Evolutionary conservation across 192 early-diverging fungal genomes (phyloP), one percentile per base, ranked within the genome.

Genomic region (Coemansia sp.): DNA sequence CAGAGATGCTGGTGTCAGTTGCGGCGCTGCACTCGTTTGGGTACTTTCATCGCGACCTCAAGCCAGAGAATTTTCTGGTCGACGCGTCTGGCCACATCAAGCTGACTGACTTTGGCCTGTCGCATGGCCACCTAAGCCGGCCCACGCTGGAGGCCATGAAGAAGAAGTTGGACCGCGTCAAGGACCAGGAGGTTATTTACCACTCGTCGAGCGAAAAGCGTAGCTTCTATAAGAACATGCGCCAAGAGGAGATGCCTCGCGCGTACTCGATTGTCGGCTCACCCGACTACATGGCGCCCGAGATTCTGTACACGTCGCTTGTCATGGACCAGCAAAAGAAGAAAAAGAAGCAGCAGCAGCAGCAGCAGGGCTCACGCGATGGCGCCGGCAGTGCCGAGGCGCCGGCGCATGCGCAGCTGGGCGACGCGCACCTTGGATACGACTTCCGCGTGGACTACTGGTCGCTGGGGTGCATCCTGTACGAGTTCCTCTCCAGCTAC

Each of bases 211-310:
- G 76, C 59, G 81, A 83, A 24, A 71, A 72, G 18, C 69, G 76
- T 46, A 71, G 72, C 54, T 53, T 76, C 60, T 74, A 68, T 71
- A 68, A 63, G 61, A 58, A 27, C 56, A 69, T 76, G 74, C 70
- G 74, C 81, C 6, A 68, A 74, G 55, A 60, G 66, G 10, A 7
- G 3, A 32, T 7, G 29, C 7, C 63, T n/a, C 67, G 76, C 0
- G 76, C 76, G 0, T 93, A 85, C 55, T 91, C 91, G 0, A 85
- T 94, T 21, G 94, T 96, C 3, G 94, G 94, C 12, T 88, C 87
- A 8, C 92, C 93, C 15, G 93, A 96, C 64, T 96, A 96, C 77
- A 96, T 96, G 93, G 93, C 93, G 7, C 90, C 91, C 3, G 94
- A 96, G 70, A 87, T 95, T 27, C 80, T 96, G 15, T 78, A 68